Percentiles rank a stretch among this genome's conserved stretches.
These are phyloP conservation scores for Avena sativa DNA, from an alignment of 176 grass and related monocot species.

Conservation along the genomic window DNA sequence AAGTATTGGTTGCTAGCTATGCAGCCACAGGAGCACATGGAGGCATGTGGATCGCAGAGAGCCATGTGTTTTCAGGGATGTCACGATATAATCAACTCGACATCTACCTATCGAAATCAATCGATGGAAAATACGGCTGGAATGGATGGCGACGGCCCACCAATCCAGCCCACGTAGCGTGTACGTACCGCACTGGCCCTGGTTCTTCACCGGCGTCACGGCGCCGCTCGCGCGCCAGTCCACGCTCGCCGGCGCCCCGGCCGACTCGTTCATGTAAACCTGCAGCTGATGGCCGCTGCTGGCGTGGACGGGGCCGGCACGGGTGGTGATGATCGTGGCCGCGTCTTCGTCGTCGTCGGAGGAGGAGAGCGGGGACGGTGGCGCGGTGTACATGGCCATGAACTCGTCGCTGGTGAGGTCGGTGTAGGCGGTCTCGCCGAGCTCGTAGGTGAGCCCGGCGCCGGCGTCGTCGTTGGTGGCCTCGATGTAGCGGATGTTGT, in stretches of 20 bases:
- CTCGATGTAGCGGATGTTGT: constrained; percentile 57
- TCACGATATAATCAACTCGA: not conserved
- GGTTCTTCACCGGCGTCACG: constrained; percentile 57
- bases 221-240: constrained; percentile 51
- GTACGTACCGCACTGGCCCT: constrained; percentile 47
- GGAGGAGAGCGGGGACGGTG: not conserved
- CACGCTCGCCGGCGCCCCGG: constrained; percentile 44
- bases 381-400: constrained; percentile 53
- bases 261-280: constrained; percentile 39
- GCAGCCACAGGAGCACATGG: constrained; percentile 11
- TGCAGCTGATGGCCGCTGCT: not conserved
- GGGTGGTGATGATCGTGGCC: constrained; percentile 44
- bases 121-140: not conserved
- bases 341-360: not conserved
- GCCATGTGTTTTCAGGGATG: constrained; percentile 4
- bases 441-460: constrained; percentile 56
- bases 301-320: constrained; percentile 25
- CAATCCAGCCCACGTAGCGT: not conserved
- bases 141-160: constrained; percentile 21
- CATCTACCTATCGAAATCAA: not conserved
- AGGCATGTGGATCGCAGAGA: not conserved
- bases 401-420: constrained; percentile 67
- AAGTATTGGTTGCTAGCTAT: not conserved
- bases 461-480: constrained; percentile 43
- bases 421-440: constrained; percentile 61